Evolutionary conservation across 1,284 basidiomycete species (phyloP), one percentile per base, ranked within the genome.

Genomic region (Xerocomus cyaneibrunnescens): DNA sequence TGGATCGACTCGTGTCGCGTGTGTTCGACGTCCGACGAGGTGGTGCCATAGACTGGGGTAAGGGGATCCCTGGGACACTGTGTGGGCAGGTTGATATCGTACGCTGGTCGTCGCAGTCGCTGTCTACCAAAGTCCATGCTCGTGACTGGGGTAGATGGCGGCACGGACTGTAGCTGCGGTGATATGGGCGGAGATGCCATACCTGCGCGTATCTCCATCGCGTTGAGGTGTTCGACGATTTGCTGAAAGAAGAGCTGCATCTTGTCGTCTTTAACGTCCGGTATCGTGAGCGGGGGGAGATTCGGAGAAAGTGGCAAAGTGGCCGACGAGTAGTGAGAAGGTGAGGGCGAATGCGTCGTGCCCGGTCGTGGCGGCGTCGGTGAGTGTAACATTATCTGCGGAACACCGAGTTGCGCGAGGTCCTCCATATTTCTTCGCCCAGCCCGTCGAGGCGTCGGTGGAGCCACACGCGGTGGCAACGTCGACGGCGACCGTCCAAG

Each of bases 231-330:
- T 37, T 90, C 84, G 7, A 86, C 86, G 45, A 94, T 85, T 68
- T 93, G 88, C 50, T 85, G 76, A 69, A 93, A 89, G 70, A 92
- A 92, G 36, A 79, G 70, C 54, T 90, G 87, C 66, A 93, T 83
- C 38, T 81, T 81, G 41, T 81, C 82, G 59, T 91, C 87, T 48
- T 65, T 54, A 44, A 59, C 56, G 22, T 67, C 56, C 7, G 68
- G 68, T 34, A 74, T 63, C 22, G 66, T 68, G 25, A 79, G 60
- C 9, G 72, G 67, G 1, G 74, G 68, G 22, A 78, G 69, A 43
- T 70, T 69, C 4, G 62, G 65, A 34, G 73, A 71, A 16, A 66
- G 56, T 5, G 61, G 63, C 4, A 60, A 62, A 16, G 51, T 51
- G 8, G 64, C 60, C 3, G 62, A 59, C 45, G 52, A 54, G 36